phyloP scores from a whole-genome alignment of 371 early-diverging fungal genomes.

The Lichtheimia hyalospora region DNA sequence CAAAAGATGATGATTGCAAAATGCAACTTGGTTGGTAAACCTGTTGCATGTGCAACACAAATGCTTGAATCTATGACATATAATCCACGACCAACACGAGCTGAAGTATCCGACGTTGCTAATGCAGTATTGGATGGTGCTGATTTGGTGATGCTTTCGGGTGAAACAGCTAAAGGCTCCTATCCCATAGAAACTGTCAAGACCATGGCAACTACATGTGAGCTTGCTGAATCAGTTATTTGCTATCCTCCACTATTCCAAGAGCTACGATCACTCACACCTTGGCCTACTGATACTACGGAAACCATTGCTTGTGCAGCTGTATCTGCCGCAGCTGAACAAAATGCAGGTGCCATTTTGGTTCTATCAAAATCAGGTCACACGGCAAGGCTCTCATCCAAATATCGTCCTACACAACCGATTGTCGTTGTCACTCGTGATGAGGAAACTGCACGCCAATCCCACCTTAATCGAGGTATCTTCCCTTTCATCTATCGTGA shows the following conservation, averaged over 20 bases:
- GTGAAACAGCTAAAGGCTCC: conserved; percentile 92
- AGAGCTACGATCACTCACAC: conserved; percentile 76
- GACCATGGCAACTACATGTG: conserved; percentile 72
- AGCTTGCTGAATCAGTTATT: conserved; percentile 72
- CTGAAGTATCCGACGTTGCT: conserved; percentile 98
- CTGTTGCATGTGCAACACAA: conserved; percentile 96
- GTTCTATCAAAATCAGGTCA: conserved; percentile 78
- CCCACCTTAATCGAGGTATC: conserved; percentile 84
- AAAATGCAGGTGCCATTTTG: conserved; percentile 84
- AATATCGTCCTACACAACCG: conserved; percentile 92
- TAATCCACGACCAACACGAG: conserved; percentile 94
- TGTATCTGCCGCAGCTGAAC: conserved; percentile 83
- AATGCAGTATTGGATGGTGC: conserved; percentile 96
- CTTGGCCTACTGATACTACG: conserved; percentile 75
- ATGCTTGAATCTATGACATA: conserved; percentile 98
- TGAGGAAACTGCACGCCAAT: conserved; percentile 80
- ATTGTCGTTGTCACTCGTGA: conserved; percentile 86
- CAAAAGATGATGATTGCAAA: conserved; percentile 97
- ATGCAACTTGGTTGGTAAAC: conserved; percentile 91
- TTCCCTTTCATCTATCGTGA: conserved; percentile 79
- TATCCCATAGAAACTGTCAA: conserved; percentile 76
- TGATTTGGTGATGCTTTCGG: conserved; percentile 97
- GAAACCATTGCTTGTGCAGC: conserved; percentile 93
- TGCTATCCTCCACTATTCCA: conserved; percentile 75
- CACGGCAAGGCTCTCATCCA: conserved; percentile 88